Conservation (phyloP, 2,329 filamentous ascomycete species). For the Akanthomyces lecanii region DNA sequence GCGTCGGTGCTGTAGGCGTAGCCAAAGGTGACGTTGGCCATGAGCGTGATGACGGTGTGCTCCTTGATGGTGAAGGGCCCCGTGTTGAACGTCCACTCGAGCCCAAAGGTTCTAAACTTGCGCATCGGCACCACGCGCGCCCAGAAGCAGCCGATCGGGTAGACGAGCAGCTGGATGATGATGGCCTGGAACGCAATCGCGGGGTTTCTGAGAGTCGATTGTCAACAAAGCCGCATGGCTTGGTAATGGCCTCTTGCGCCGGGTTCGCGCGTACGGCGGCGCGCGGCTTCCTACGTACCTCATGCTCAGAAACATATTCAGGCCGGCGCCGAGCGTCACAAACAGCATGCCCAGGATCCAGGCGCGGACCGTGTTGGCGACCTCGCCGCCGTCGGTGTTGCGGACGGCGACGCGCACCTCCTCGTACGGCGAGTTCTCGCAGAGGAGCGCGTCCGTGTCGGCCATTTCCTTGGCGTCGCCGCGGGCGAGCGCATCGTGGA, state of each 20-base stretch:
- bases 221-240: neutral
- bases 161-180: constrained; percentile 39
- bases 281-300: constrained; percentile 24
- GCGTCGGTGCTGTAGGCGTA: constrained; percentile 41
- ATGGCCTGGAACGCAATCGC: constrained; percentile 35
- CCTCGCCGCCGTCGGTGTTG: constrained; percentile 36
- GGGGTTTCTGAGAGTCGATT: constrained; percentile 26
- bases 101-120: constrained; percentile 38
- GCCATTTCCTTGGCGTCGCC: constrained; percentile 30
- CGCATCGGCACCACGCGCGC: constrained; percentile 38
- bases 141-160: constrained; percentile 40
- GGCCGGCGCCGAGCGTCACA: constrained; percentile 41
- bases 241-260: no score
- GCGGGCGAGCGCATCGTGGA: constrained; percentile 29
- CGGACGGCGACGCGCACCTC: constrained; percentile 32
- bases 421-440: constrained; percentile 36
- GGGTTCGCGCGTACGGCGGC: no score
- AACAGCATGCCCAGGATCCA: constrained; percentile 44
- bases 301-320: constrained; percentile 45
- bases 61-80: constrained; percentile 51
- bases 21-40: constrained; percentile 50
- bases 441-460: constrained; percentile 30
- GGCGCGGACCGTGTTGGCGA: constrained; percentile 36
- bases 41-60: constrained; percentile 49
- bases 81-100: constrained; percentile 42